Evolutionary conservation across 2,329 filamentous ascomycete species (phyloP), one percentile per base, ranked within the genome.

Genomic region (Penicillium concentricum): DNA sequence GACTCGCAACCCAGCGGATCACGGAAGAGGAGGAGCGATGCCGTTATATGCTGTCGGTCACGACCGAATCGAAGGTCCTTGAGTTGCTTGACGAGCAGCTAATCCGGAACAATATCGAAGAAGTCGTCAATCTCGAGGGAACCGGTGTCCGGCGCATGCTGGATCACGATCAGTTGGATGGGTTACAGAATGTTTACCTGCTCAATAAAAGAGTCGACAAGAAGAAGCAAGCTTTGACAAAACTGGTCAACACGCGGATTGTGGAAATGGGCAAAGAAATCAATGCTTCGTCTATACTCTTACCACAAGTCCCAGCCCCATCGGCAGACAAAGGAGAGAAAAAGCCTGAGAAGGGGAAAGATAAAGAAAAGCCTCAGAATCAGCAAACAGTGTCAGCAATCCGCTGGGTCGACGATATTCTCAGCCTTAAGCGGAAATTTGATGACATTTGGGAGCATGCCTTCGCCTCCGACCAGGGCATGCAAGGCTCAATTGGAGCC

Each of bases 381-480:
- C 88, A 91, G 71, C 88, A 92, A 69, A 97, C 94, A 0, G 84
- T 86, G 0, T 89, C 92, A 2, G 94, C 94, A 0, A 89, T 97
- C 66, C 91, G 90, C 67, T 99, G 94, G 94, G 93, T 97, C 2
- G 91, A 96, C 66, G 92, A 96, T 66, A 90, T 97, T 2, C 78
- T 99, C 46, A 76, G 77, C 18, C 79, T 99, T 28, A 97, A 97
- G 74, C 87, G 89, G 65, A 95, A 94, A 70, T 97, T 96, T 67
- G 92, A 97, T 72, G 82, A 76, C 13, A 84, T 99, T 58, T 92
- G 88, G 85, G 78, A 78, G 41, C 74, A 77, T 12, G 90, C 92
- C 42, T 96, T 97, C 71, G 73, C 82, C 22, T 81, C 84, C 42
- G 92, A 97, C 67, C 82, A 91, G 38, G 81, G 86, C 8, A 79